Evolutionary conservation across 1,139 yeast genomes (phyloP).

Genomic region (Suhomyces kunorum): DNA sequence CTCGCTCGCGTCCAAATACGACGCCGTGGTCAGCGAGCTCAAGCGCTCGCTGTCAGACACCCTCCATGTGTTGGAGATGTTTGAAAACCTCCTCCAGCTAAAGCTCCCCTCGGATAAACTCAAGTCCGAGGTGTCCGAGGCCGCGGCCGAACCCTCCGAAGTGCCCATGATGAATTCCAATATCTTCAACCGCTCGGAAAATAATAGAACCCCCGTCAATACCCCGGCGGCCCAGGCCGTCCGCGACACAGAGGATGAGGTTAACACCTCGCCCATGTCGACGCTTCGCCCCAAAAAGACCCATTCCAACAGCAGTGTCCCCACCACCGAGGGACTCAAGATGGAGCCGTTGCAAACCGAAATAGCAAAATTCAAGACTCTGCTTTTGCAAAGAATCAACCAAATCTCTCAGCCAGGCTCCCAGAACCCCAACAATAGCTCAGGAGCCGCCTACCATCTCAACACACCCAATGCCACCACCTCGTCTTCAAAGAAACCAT

Average conservation of each 20-base stretch:
- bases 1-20: slow-evolving; percentile 44
- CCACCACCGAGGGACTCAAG: background rate
- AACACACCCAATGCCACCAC: slow-evolving; percentile 10
- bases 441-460: slow-evolving; percentile 18
- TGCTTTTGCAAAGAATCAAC: slow-evolving; percentile 14
- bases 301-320: background rate
- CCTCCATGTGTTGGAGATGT: slow-evolving; percentile 48
- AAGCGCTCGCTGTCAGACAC: slow-evolving; percentile 51
- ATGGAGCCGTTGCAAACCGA: slow-evolving; percentile 12
- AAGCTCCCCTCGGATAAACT: background rate
- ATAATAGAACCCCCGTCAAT: slow-evolving; percentile 19
- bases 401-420: slow-evolving; percentile 4
- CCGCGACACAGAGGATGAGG: slow-evolving; percentile 14
- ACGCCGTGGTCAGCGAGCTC: slow-evolving; percentile 46
- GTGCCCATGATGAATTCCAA: slow-evolving; percentile 16
- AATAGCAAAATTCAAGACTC: slow-evolving; percentile 14
- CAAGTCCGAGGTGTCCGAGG: slow-evolving; percentile 4
- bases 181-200: slow-evolving; percentile 14
- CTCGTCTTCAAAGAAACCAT: slow-evolving; percentile 18
- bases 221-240: slow-evolving; percentile 8
- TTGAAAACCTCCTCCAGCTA: slow-evolving; percentile 32
- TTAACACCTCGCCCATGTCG: slow-evolving; percentile 21
- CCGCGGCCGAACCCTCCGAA: slow-evolving; percentile 3
- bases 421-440: slow-evolving; percentile 1
- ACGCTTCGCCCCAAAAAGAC: slow-evolving; percentile 9